Evolutionary conservation across 2,329 filamentous ascomycete genomes (phyloP).

Genomic region (Xylariaceae sp.): DNA sequence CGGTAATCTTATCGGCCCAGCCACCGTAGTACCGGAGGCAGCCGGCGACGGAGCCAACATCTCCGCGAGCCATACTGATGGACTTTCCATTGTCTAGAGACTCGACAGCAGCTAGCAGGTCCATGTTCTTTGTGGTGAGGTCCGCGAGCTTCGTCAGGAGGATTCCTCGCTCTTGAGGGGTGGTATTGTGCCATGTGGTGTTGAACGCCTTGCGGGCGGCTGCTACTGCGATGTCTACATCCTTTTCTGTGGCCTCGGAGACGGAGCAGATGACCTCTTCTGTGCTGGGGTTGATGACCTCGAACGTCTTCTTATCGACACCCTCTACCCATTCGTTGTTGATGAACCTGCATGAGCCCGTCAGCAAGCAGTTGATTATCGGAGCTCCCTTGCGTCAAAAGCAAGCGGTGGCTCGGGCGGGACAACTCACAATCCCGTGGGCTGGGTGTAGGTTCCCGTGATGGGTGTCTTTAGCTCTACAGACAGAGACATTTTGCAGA

Average conservation of each 20-base stretch:
- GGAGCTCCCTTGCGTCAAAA: not conserved
- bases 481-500: conserved; percentile 41
- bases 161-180: conserved; percentile 65
- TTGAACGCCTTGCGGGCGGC: conserved; percentile 85
- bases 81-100: conserved; percentile 86
- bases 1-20: conserved; percentile 87
- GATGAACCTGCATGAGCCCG: conserved; percentile 61
- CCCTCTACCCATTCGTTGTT: conserved; percentile 86
- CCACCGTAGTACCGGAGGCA: conserved; percentile 83
- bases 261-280: conserved; percentile 83
- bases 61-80: conserved; percentile 67
- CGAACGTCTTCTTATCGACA: conserved; percentile 83
- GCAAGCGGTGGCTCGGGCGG: not conserved
- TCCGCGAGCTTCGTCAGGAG: conserved; percentile 73
- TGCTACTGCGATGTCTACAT: conserved; percentile 72
- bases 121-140: conserved; percentile 70
- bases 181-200: conserved; percentile 60
- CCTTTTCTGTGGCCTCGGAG: conserved; percentile 81
- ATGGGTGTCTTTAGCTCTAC: conserved; percentile 63
- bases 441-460: conserved; percentile 54
- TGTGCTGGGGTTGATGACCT: conserved; percentile 82
- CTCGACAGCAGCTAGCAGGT: conserved; percentile 75
- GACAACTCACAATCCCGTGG: conserved; percentile 53
- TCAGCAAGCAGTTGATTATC: not conserved
- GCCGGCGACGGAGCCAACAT: conserved; percentile 62